phyloP scores from a whole-genome alignment of 305 asterid species.

The Solanum hybrid region DNA sequence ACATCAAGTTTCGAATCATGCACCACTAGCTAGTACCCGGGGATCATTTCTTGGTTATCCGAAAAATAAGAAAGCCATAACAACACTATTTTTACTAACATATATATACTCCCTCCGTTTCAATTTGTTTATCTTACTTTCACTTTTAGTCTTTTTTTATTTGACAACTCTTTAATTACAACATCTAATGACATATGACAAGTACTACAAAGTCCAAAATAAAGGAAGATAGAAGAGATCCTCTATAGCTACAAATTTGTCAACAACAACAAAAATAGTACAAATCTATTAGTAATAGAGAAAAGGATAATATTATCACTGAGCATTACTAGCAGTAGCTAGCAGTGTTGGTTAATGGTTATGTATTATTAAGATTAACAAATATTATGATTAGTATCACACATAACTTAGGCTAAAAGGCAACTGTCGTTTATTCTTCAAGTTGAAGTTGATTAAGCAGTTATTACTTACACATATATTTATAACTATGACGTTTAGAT shows the following conservation, averaged over 20 bases:
- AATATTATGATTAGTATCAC: neutral
- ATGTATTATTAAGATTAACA: neutral
- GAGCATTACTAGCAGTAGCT: slow-evolving; percentile 31
- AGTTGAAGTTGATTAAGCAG: neutral
- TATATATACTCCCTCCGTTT: too few relatives aligned
- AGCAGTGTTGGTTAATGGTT: slow-evolving; percentile 7
- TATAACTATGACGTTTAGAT: too few relatives aligned
- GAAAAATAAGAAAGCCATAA: neutral
- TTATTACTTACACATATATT: too few relatives aligned
- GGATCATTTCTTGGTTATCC: neutral
- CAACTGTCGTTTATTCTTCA: neutral
- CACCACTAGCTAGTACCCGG: neutral
- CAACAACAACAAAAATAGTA: neutral
- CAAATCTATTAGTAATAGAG: neutral
- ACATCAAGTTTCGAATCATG: neutral
- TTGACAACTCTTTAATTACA: neutral
- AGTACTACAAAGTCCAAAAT: neutral
- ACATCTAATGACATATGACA: neutral
- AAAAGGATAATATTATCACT: slow-evolving; percentile 9
- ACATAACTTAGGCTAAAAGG: neutral
- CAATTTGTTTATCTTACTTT: neutral
- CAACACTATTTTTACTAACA: neutral
- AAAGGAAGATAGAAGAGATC: too few relatives aligned
- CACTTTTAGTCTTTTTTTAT: neutral
- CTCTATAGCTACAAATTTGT: neutral